Percentiles rank a stretch among this genome's conserved stretches.
Conservation (phyloP, 371 early-diverging fungal genomes). For the Paraphysoderma sedebokerense region DNA sequence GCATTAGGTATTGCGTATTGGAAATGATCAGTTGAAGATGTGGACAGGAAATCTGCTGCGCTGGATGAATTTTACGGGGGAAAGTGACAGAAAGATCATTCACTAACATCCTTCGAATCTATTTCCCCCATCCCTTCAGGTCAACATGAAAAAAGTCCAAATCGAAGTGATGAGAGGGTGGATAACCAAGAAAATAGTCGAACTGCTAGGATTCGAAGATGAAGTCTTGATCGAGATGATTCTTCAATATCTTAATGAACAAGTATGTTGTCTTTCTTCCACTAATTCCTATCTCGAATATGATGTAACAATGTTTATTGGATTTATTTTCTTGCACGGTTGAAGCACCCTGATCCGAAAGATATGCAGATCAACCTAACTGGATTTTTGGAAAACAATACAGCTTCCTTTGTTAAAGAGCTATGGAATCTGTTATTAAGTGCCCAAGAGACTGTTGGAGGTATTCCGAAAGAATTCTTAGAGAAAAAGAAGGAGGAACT, state of each 20-base stretch:
- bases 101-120: background rate
- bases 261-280: conserved; percentile 22
- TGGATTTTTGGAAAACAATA: conserved; percentile 75
- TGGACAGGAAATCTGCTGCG: too few relatives aligned
- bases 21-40: too few relatives aligned
- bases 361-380: conserved; percentile 87
- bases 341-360: conserved; percentile 59
- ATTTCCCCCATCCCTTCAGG: conserved; percentile 20
- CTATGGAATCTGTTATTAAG: conserved; percentile 79
- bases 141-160: conserved; percentile 79
- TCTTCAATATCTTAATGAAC: conserved; percentile 55
- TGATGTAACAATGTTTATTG: background rate
- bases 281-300: background rate
- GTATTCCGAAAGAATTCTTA: conserved; percentile 70
- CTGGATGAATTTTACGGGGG: background rate
- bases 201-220: conserved; percentile 79
- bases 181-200: conserved; percentile 56
- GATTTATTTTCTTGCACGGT: too few relatives aligned
- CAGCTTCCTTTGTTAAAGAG: conserved; percentile 60
- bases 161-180: conserved; percentile 59
- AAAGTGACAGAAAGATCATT: background rate
- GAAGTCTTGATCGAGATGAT: conserved; percentile 79
- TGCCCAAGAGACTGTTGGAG: conserved; percentile 64
- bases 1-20: too few relatives aligned
- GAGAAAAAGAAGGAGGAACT: conserved; percentile 71